A percentile compares a stretch with the other conserved stretches of the same genome.
Conservation (phyloP, 2,329 filamentous ascomycete species). For the Pyrenochaeta sp. region DNA sequence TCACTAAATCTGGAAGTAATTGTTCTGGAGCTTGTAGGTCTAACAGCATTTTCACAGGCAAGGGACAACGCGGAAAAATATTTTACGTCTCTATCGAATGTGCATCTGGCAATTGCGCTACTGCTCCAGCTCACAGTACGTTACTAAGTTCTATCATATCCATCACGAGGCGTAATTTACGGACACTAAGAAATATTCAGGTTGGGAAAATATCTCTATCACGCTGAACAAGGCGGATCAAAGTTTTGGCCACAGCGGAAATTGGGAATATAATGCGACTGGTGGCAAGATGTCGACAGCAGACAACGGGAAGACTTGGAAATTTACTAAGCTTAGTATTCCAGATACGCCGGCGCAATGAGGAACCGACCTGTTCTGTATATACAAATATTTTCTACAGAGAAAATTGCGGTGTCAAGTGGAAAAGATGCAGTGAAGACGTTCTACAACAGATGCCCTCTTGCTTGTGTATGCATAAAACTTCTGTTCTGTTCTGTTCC, state of each 20-base stretch:
- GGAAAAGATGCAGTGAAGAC: no score
- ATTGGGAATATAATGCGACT: conserved; percentile 22
- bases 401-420: no score
- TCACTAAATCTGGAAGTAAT: neutral
- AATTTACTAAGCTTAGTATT: conserved; percentile 16
- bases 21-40: neutral
- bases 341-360: neutral
- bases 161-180: neutral
- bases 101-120: conserved; percentile 21
- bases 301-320: conserved; percentile 29
- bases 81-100: conserved; percentile 36
- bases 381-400: no score
- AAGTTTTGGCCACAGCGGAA: conserved; percentile 19
- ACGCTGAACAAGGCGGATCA: conserved; percentile 20
- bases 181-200: neutral
- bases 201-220: conserved; percentile 26
- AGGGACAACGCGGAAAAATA: conserved; percentile 29
- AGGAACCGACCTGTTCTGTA: no score
- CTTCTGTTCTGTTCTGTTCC: no score
- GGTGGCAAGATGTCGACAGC: conserved; percentile 28
- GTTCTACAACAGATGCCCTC: no score
- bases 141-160: neutral
- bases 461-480: no score
- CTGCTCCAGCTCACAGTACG: conserved; percentile 33
- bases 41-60: conserved; percentile 15